Conservation (phyloP, 441 rosid species). For the Omphalea diandra region DNA sequence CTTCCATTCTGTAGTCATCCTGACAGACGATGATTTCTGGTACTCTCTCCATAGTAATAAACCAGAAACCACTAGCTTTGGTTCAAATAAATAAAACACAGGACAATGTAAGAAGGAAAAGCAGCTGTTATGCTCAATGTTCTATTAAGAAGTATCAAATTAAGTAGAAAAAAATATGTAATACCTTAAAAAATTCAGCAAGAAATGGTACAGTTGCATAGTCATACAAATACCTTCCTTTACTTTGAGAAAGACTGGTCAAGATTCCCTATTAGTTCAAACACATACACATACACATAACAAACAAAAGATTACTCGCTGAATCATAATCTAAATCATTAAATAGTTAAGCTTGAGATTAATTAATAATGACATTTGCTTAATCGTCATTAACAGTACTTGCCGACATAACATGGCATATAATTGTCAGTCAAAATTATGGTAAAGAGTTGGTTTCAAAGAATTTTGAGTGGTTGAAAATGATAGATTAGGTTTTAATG, state of each 20-base stretch:
- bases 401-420: not conserved
- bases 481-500: not conserved
- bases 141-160: not conserved
- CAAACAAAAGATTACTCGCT: not conserved
- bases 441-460: not conserved
- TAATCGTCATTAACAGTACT: not conserved
- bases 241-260: slow-evolving; percentile 71
- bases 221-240: slow-evolving; percentile 69
- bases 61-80: slow-evolving; percentile 63
- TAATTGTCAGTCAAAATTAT: not conserved
- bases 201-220: slow-evolving; percentile 78
- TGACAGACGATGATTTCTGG: slow-evolving; percentile 39
- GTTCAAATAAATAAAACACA: not conserved
- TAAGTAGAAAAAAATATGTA: not conserved
- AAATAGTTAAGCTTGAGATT: not conserved
- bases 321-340: not conserved
- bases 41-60: slow-evolving; percentile 59
- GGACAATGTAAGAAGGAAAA: not conserved
- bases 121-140: not conserved
- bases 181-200: slow-evolving; percentile 70
- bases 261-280: slow-evolving; percentile 50
- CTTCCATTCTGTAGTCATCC: slow-evolving; percentile 74
- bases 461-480: not conserved
- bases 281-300: not conserved
- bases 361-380: not conserved